A percentile compares a stretch with the other conserved stretches of the same genome.
Evolutionary conservation across 2,329 filamentous ascomycete species (phyloP).

Genomic region (Aspergillus awamori): DNA sequence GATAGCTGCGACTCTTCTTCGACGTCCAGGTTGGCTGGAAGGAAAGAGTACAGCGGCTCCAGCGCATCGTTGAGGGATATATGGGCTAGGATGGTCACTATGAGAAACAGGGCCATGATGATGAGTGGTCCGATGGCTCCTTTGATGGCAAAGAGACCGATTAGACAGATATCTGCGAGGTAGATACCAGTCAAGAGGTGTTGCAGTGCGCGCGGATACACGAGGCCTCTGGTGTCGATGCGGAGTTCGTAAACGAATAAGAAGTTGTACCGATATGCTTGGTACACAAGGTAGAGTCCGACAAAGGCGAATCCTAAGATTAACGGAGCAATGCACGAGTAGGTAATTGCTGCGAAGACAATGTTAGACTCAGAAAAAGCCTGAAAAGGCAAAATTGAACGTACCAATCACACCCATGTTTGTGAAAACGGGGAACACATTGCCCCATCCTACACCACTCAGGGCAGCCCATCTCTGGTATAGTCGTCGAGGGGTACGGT

Average conservation of each 20-base stretch:
- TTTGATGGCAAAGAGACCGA: conserved; percentile 78
- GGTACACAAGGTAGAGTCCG: conserved; percentile 78
- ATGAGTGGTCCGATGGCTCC: conserved; percentile 66
- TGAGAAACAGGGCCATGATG: conserved; percentile 73
- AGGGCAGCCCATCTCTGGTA: conserved; percentile 76
- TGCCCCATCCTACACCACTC: conserved; percentile 80
- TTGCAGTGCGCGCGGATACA: conserved; percentile 82
- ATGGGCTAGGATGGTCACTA: conserved; percentile 77
- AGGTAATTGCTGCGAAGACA: conserved; percentile 68
- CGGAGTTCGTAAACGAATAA: conserved; percentile 80
- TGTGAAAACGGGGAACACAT: conserved; percentile 73
- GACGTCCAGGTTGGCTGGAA: conserved; percentile 70
- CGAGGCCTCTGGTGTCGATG: conserved; percentile 84
- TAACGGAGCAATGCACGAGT: conserved; percentile 83
- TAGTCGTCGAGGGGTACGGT: conserved; percentile 71
- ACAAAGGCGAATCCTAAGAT: conserved; percentile 79
- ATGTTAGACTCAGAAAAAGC: background rate
- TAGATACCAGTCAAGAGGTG: conserved; percentile 85
- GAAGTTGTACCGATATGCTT: conserved; percentile 88
- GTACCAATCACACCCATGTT: conserved; percentile 80
- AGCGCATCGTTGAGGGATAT: conserved; percentile 54
- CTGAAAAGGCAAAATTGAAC: conserved; percentile 30
- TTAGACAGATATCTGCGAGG: conserved; percentile 77
- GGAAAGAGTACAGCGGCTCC: conserved; percentile 58
- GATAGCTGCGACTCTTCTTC: conserved; percentile 53